These are phyloP conservation scores for Penicillium sp. DNA, from an alignment of 2,329 filamentous ascomycete genomes.

Conservation along the genomic window DNA sequence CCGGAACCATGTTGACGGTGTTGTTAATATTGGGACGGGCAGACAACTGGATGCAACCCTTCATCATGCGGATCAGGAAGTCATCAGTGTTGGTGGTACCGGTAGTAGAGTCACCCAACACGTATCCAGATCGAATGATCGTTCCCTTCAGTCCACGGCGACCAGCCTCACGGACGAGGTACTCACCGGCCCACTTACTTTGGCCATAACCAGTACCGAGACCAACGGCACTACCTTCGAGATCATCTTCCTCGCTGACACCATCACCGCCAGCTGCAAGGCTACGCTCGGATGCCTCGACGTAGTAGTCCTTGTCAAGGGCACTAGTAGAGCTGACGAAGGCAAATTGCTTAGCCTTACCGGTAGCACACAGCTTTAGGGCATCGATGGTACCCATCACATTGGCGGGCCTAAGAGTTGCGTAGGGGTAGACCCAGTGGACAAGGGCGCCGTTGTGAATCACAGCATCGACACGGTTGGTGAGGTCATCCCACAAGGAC, in stretches of 20 bases:
- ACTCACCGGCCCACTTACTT: slow-evolving; percentile 79
- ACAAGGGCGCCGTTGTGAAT: slow-evolving; percentile 79
- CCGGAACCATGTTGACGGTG: slow-evolving; percentile 87
- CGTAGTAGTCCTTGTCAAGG: slow-evolving; percentile 79
- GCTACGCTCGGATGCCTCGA: slow-evolving; percentile 68
- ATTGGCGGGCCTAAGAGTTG: slow-evolving; percentile 70
- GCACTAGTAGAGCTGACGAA: slow-evolving; percentile 83
- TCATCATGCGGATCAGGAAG: slow-evolving; percentile 82
- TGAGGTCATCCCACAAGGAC: slow-evolving; percentile 64
- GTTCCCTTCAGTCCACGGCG: slow-evolving; percentile 72
- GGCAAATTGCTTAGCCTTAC: slow-evolving; percentile 75
- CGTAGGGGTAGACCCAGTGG: slow-evolving; percentile 81
- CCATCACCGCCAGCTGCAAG: slow-evolving; percentile 62
- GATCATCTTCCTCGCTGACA: slow-evolving; percentile 74
- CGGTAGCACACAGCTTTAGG: slow-evolving; percentile 72
- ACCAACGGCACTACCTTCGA: slow-evolving; percentile 72
- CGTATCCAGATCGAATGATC: slow-evolving; percentile 81
- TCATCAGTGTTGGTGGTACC: slow-evolving; percentile 80
- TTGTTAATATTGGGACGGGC: slow-evolving; percentile 68
- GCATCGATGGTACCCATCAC: slow-evolving; percentile 78
- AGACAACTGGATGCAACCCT: slow-evolving; percentile 80
- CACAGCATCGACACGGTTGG: slow-evolving; percentile 67
- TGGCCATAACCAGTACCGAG: slow-evolving; percentile 89
- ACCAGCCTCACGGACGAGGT: slow-evolving; percentile 76
- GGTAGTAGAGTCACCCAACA: slow-evolving; percentile 53